Evolutionary conservation across 345 rosid species (phyloP), one percentile per base, ranked within the genome.

Genomic region (Aurinia saxatilis): DNA sequence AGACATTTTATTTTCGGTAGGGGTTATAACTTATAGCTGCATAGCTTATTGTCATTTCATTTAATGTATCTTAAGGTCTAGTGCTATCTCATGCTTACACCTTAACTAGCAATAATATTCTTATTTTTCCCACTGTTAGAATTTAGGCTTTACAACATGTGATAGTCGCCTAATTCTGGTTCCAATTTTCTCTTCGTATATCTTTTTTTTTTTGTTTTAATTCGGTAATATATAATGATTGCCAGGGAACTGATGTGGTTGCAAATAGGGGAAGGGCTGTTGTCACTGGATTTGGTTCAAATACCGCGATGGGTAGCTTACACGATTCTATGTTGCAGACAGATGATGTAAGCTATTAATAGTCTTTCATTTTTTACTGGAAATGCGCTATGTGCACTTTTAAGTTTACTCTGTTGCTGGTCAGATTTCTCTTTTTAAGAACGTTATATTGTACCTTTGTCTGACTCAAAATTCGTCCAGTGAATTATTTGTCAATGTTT

Each of bases 231-330:
- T 74, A 31, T 72, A 35, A 66, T 74, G 70, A 63, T 46, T 82
- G 63, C 75, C 93, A 93, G 97, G 99, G 99, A 66, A 93, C 99
- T 18, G 86, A 82, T 29, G 97, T 90, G 51, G 99, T 85, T 19
- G 81, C 82, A 12, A 97, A 97, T 39, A 82, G 95, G 73, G 97
- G 96, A 64, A 90, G 99, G 77, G 97, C 99, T 72, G 73, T 90
- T 70, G 99, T 93, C 65, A 78, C 72, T 60, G 96, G 96, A 73
- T 87, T 93, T 76, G 99, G 99, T 71, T 73, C 97, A 36, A 90
- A 87, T 77, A 90, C 97, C 50, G 97, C 99, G 21, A 93, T 93
- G 99, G 99, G 99, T 47, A 90, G 82, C 84, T 90, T 93, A 76
- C 95, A 87, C 8, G 97, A 90, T 76, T 90, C 97, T 39, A 90